phyloP scores from a whole-genome alignment of 106 monocot species.

The Apostasia shenzhenica region DNA sequence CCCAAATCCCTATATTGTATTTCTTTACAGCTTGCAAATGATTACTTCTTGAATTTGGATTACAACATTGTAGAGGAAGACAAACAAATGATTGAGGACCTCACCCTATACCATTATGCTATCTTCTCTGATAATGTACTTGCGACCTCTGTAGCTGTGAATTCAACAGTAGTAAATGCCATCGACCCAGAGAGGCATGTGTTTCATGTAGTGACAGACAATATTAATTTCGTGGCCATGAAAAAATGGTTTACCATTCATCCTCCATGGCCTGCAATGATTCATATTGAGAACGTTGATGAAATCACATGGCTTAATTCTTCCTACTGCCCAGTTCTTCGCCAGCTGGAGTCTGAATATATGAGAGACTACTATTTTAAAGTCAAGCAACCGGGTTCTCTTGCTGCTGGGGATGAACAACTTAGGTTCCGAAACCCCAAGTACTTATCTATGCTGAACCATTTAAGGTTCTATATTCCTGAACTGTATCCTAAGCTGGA shows the following conservation, averaged over 20 bases:
- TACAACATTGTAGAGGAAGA: too few relatives aligned
- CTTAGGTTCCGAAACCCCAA: constrained; percentile 15
- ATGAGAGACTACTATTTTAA: background rate
- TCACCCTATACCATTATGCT: constrained; percentile 61
- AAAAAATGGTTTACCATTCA: constrained; percentile 43
- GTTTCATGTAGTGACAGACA: constrained; percentile 60
- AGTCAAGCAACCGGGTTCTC: background rate
- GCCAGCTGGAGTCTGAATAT: constrained; percentile 6
- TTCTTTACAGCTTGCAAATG: too few relatives aligned
- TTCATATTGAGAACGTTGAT: constrained; percentile 36
- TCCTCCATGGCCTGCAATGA: constrained; percentile 29
- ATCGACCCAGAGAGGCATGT: constrained; percentile 57
- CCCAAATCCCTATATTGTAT: too few relatives aligned
- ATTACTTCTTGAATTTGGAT: too few relatives aligned
- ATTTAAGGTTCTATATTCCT: constrained; percentile 60
- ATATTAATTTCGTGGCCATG: constrained; percentile 40
- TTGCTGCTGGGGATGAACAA: constrained; percentile 1
- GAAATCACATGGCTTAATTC: constrained; percentile 52
- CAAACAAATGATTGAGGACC: constrained; percentile 14
- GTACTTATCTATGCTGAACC: constrained; percentile 19
- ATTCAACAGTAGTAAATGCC: constrained; percentile 53
- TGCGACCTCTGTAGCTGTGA: constrained; percentile 54
- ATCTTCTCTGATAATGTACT: constrained; percentile 65
- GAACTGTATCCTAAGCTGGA: constrained; percentile 46
- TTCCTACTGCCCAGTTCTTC: constrained; percentile 39